Evolutionary conservation across 257 asterid genomes (phyloP), one percentile per base, ranked within the genome.

Genomic region (Gentiana macrophylla): DNA sequence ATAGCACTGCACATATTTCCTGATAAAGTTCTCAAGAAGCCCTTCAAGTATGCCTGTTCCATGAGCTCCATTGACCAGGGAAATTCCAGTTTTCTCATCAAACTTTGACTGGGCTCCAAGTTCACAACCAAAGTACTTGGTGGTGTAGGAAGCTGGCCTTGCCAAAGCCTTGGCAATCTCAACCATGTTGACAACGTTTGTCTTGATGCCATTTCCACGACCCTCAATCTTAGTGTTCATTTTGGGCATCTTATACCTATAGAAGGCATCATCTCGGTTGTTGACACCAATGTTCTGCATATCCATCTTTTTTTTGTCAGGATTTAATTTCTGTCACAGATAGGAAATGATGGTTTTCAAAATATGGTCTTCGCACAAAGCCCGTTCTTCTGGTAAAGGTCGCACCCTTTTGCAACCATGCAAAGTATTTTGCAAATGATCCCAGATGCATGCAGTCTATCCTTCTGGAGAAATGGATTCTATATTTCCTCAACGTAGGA

Each of bases 181-280:
- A 9, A 86, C 94, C 95, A 86, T 86, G 52, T 86, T 86, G 32
- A 86, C 95, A 36, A 86, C 66, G 56, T 86, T 86, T 59, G 95
- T 86, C 72, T 86, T 86, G 80, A 86, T 83, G 76, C 93, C 95
- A 75, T 86, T 86, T 36, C 94, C 94, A 67, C 95, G 93, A 6
- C 95, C 95, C 71, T 86, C 94, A 1, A 86, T 86, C 56, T 86
- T 86, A 3, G 94, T 86, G 4, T 83, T 69, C 95, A 86, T 86
- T 58, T 46, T 71, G 34, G 95, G 95, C 95, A 86, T 86, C 84
- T 86, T 86, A 41, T 86, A 86, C 84, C 95, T 72, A 64, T 83
- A 86, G 60, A 86, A 86, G 79, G 95, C 94, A 68, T 86, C 95
- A 64, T 86, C 94, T 69, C 83, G 76, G 89, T 86, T 86, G 53